Base-by-base conservation (phyloP, 2,329 filamentous ascomycete species). In the Aschersonia sp. region DNA sequence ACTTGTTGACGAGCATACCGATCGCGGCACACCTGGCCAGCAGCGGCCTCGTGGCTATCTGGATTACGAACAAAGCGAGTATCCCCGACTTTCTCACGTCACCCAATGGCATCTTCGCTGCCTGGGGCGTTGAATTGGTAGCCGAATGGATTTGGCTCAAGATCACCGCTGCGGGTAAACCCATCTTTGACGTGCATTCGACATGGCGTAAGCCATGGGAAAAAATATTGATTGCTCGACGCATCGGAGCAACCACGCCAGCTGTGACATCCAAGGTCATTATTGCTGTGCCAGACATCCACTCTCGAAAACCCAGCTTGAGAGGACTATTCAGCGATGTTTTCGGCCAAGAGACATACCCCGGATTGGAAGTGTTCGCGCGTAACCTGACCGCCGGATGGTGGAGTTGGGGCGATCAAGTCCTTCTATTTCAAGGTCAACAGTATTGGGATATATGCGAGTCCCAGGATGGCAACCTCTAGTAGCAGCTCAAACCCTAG, bases 81-180 rank as follows among this genome's bases (percentile, higher is more conserved):
- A 68, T 79, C 3, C 63, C 75, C 29, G 71, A 78, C 4, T 64
- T 88, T 9, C 59, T 80, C 47, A 69, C 65, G 0, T 67, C 71
- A 0, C 61, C 66, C 2, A 54, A 54, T 2, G 81, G 81, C 1
- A 53, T 89, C 2, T 83, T 89, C 53, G 71, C 74, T 5, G 62
- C 68, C 35, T 88, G 83, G 83, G 81, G 78, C 30, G 64, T 91
- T 0, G 72, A 80, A 46, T 58, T 78, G 9, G 68, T 77, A 0
- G 77, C 81, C 45, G 83, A 89, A 59, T 91, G 85, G 85, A 72
- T 80, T 2, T 92, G 85, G 85, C 61, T 89, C 45, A 92, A 92
- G 61, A 72, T 84, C 9, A 86, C 85, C 0, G 61, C 62, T 0
- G 54, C 61, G 0, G 85, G 85, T 0, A 77, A 84, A 58, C 80